A percentile compares a stretch with the other conserved stretches of the same genome.
These are phyloP conservation scores for Conoideocrella luteorostrata DNA, from an alignment of 2,329 filamentous ascomycete genomes.

Conservation along the genomic window DNA sequence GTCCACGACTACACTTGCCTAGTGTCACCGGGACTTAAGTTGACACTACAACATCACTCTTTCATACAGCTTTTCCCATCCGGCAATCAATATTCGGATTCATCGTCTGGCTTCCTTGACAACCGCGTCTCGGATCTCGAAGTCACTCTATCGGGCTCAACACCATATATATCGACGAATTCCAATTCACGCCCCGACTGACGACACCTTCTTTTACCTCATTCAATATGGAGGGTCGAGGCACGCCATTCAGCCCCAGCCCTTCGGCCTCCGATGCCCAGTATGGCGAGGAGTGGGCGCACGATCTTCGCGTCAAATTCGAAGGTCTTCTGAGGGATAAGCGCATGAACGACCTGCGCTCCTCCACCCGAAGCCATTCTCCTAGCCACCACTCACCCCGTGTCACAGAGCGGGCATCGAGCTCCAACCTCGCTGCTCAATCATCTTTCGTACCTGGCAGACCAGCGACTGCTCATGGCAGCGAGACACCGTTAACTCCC, in stretches of 20 bases:
- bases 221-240: constrained; percentile 32
- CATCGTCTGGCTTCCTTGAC: neutral
- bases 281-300: constrained; percentile 68
- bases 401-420: constrained; percentile 44
- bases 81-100: too few species aligned
- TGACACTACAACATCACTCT: neutral
- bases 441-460: constrained; percentile 33
- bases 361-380: constrained; percentile 49
- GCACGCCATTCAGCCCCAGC: constrained; percentile 25
- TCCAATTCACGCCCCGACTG: neutral
- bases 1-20: constrained; percentile 6
- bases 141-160: neutral
- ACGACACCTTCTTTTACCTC: neutral
- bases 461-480: constrained; percentile 40
- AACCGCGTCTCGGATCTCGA: too few species aligned
- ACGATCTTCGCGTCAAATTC: constrained; percentile 75
- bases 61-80: neutral
- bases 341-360: constrained; percentile 70
- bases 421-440: constrained; percentile 37
- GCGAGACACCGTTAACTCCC: constrained; percentile 27
- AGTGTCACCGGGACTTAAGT: neutral
- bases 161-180: neutral
- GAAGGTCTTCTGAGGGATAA: constrained; percentile 81
- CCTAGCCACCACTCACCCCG: constrained; percentile 52
- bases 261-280: constrained; percentile 24